Base-by-base conservation (phyloP, 345 rosid genomes). In the Kernera saxatilis region DNA sequence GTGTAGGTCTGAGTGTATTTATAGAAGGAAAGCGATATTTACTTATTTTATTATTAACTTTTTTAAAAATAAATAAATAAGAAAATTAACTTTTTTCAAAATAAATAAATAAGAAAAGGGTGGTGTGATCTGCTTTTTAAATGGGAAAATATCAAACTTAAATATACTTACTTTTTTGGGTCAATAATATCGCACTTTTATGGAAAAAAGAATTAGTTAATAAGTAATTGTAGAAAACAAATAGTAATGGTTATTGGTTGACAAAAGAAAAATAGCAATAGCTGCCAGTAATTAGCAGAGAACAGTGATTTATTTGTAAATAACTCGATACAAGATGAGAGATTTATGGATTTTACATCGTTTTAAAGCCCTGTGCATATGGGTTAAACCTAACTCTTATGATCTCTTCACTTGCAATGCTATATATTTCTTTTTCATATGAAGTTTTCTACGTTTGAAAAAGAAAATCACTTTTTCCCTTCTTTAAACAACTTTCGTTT, bases 21-120 rank as follows among this genome's bases (percentile, higher is more conserved):
- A 77, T 64, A 77, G 45, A 19, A 50, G 11, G 58, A 71, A 22
- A 58, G 71, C 61, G 79, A 69, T 65, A 45, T 64, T 29, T 70
- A 21, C n/a, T 54, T 58, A 55, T 46, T 12, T 60, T 75, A 14
- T 54, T 51, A 21, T 29, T 14, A 23, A n/a, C 4, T 1, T 44
- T 10, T 36, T 4, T 22, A 3, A 3, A 6, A 8, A 2, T n/a
- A 19, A 17, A 17, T 1, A 18, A 52, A n/a, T 1, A 45, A 48
- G 7, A 8, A 1, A 2, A 21, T 29, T 14, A 23, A n/a, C 4
- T 1, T 44, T 10, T 36, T 4, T 22, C 2, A 3, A 6, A 8
- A 2, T n/a, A 19, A 17, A 17, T 1, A 18, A 52, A n/a, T 1
- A 45, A 29, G 4, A 21, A 33, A 21, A 33, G 9, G 18, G 12